These are phyloP conservation scores for Madurella fahalii DNA, from an alignment of 2,329 filamentous ascomycete genomes.

Conservation along the genomic window DNA sequence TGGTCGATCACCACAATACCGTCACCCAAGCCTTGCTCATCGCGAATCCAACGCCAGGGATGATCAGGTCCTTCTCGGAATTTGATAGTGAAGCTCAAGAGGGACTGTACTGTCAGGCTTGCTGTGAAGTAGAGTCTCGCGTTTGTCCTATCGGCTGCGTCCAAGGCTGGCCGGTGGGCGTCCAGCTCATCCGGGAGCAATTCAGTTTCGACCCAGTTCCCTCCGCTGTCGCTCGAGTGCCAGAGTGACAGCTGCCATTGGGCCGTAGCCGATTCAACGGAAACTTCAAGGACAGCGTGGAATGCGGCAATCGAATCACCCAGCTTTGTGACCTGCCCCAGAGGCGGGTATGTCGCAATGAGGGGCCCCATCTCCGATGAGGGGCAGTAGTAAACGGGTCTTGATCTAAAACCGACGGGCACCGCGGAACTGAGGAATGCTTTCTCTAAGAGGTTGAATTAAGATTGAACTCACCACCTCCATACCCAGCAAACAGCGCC, in stretches of 20 bases:
- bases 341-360: slow-evolving; percentile 59
- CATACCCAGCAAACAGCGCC: slow-evolving; percentile 21
- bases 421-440: not conserved
- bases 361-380: slow-evolving; percentile 26
- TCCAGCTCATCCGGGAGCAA: slow-evolving; percentile 30
- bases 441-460: not conserved
- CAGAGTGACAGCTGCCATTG: slow-evolving; percentile 72
- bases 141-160: slow-evolving; percentile 34
- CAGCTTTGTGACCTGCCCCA: slow-evolving; percentile 69
- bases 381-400: not conserved
- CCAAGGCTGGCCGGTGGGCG: slow-evolving; percentile 48
- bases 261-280: slow-evolving; percentile 48
- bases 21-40: slow-evolving; percentile 60
- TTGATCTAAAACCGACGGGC: not conserved
- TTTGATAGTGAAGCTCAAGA: slow-evolving; percentile 65
- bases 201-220: slow-evolving; percentile 51
- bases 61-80: slow-evolving; percentile 52
- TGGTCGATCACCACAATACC: slow-evolving; percentile 55
- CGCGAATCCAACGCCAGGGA: slow-evolving; percentile 67
- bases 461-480: not conserved
- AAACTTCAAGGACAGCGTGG: slow-evolving; percentile 66
- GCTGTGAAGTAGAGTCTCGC: slow-evolving; percentile 52
- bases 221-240: slow-evolving; percentile 47
- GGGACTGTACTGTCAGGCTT: slow-evolving; percentile 43
- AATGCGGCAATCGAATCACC: slow-evolving; percentile 50